These are phyloP conservation scores for Tilletiaria anomala DNA, from an alignment of 1,284 basidiomycete species.

Conservation along the genomic window DNA sequence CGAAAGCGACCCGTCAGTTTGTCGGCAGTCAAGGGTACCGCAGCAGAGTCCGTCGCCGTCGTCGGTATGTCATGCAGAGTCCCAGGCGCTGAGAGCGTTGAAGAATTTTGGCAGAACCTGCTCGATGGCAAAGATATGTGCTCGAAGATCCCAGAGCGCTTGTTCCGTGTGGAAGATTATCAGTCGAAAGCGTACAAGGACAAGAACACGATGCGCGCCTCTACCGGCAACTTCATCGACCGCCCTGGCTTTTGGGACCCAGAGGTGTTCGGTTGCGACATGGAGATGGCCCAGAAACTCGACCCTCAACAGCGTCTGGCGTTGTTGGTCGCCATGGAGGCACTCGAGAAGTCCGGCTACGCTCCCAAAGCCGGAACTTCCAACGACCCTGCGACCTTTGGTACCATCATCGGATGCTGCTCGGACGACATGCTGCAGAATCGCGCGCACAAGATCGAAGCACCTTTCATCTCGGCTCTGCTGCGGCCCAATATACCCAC, in stretches of 20 bases:
- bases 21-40: constrained; percentile 12
- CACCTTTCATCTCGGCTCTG: background rate
- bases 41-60: constrained; percentile 14
- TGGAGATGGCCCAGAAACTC: constrained; percentile 8
- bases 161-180: constrained; percentile 17
- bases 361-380: background rate
- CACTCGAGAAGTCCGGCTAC: constrained; percentile 4
- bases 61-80: constrained; percentile 19
- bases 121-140: constrained; percentile 12
- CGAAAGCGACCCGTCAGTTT: constrained; percentile 5
- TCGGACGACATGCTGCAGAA: background rate
- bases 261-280: constrained; percentile 5
- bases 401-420: background rate
- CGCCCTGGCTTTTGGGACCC: constrained; percentile 10
- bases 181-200: constrained; percentile 13
- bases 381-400: background rate
- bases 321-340: constrained; percentile 10
- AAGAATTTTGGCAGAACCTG: constrained; percentile 14
- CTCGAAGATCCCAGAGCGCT: constrained; percentile 10
- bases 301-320: constrained; percentile 19
- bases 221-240: constrained; percentile 11
- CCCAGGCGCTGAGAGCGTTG: constrained; percentile 14
- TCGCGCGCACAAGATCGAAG: background rate
- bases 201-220: constrained; percentile 19
- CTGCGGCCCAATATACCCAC: background rate